These are phyloP conservation scores for Oryza coarctata DNA, from an alignment of 176 grass and related monocot species.

Conservation along the genomic window DNA sequence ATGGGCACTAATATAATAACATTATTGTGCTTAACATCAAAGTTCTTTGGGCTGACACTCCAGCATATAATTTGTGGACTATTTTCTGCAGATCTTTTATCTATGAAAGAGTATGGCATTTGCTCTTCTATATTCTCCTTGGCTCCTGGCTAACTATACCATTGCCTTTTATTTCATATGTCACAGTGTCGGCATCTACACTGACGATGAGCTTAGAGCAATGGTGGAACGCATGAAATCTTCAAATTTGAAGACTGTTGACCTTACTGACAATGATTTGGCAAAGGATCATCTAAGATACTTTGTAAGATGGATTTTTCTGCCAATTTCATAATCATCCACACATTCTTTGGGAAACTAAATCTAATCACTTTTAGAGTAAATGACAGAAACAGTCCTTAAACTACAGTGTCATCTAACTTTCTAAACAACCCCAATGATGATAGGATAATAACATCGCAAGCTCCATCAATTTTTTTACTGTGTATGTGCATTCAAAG, in stretches of 20 bases:
- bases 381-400: background rate
- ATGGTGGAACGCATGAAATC: constrained; percentile 71
- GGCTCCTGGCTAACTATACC: background rate
- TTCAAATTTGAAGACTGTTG: constrained; percentile 65
- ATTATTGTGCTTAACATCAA: background rate
- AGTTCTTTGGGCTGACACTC: background rate
- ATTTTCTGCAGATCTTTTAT: background rate
- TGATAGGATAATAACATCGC: no score
- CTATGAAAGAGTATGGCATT: background rate
- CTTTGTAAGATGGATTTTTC: constrained; percentile 66
- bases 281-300: constrained; percentile 93
- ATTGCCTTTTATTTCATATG: constrained; percentile 28
- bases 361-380: background rate
- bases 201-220: constrained; percentile 65
- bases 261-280: constrained; percentile 86
- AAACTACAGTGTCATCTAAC: background rate
- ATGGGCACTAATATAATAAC: background rate
- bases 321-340: background rate
- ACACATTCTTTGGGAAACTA: constrained; percentile 5
- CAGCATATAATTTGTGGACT: background rate
- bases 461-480: background rate
- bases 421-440: background rate
- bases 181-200: constrained; percentile 95
- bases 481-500: background rate
- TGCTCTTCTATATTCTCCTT: background rate